These are phyloP conservation scores for Candida loeiensis DNA, from an alignment of 805 yeast species.

Conservation along the genomic window DNA sequence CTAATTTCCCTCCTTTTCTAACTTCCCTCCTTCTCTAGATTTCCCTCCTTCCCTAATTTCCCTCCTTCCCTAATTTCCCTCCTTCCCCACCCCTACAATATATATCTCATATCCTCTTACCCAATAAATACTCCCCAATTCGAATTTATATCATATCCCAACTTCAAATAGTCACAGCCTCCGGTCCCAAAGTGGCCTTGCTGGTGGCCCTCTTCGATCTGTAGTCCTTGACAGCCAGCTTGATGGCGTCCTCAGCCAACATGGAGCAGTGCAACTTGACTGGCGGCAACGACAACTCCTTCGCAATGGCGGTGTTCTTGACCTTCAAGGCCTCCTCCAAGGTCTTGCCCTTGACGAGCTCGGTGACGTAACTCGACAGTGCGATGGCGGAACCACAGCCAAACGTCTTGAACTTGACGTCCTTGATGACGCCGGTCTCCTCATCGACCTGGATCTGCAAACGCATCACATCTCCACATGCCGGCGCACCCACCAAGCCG, in stretches of 20 bases:
- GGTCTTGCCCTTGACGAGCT: conserved; percentile 90
- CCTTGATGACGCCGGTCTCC: conserved; percentile 83
- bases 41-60: no score
- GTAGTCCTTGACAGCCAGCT: conserved; percentile 95
- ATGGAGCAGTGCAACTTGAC: conserved; percentile 96
- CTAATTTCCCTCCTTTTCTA: no score
- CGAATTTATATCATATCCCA: background rate
- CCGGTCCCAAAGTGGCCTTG: conserved; percentile 54
- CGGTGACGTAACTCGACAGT: conserved; percentile 91
- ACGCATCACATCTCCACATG: conserved; percentile 99
- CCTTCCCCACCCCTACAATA: no score
- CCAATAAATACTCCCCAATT: background rate
- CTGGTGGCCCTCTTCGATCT: conserved; percentile 64
- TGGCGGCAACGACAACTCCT: conserved; percentile 92
- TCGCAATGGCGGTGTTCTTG: conserved; percentile 92
- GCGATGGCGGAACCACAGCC: conserved; percentile 99
- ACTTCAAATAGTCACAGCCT: conserved; percentile 7
- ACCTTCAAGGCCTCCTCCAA: conserved; percentile 90
- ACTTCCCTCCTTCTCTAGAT: no score
- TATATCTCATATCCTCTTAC: background rate
- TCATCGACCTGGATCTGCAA: conserved; percentile 92
- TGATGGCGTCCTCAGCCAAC: conserved; percentile 98
- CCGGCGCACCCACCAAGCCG: conserved; percentile 98
- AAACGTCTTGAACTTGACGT: conserved; percentile 96
- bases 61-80: no score